Evolutionary conservation across 768 basidiomycete species (phyloP), one percentile per base, ranked within the genome.

Genomic region (Amanita rimosa): DNA sequence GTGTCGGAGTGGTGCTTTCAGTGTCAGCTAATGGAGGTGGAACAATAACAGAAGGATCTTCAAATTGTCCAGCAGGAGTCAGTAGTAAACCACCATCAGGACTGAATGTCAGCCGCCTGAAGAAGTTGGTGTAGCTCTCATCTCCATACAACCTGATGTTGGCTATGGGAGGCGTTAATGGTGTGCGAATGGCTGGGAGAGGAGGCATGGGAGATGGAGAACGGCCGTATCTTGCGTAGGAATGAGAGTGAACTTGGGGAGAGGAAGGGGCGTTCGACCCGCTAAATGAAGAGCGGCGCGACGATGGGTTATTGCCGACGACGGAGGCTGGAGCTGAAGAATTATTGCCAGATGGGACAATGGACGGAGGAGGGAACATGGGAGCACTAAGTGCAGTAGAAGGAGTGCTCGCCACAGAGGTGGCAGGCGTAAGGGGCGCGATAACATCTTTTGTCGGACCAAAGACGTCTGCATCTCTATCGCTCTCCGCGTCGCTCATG

Each of bases 11-110:
- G 6, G 72, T 70, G n/a, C 58, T 63, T 35, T 64, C 67, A 19
- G 66, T 66, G 26, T 61, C 65, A 53, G 49, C 61, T 48, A 45
- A 53, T 46, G 27, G 57, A 37, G 42, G 54, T 40, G 48, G 54
- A 6, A 71, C 60, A 11, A 68, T 63, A 24, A 80, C 79, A 11
- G 85, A 79, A 3, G 90, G 86, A 62, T 98, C 95, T 61, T 98
- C 94, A 58, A 96, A 97, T 60, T 95, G 89, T 0, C 96, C 96
- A 1, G 96, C 95, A 0, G 96, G 96, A 0, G 96, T 98, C 55
- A 98, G 70, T 39, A 99, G 73, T 31, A 99, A 70, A 8, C 84
- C 89, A 0, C 96, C 96, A 61, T 99, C 96, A 1, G 95, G 90
- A 48, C 90, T 92, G 67, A 97, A 99, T 9, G 85, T 84, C 52